Evolutionary conservation across 2,329 filamentous ascomycete genomes (phyloP), one percentile per base, ranked within the genome.

Genomic region (Phaeosphaeria sp.): DNA sequence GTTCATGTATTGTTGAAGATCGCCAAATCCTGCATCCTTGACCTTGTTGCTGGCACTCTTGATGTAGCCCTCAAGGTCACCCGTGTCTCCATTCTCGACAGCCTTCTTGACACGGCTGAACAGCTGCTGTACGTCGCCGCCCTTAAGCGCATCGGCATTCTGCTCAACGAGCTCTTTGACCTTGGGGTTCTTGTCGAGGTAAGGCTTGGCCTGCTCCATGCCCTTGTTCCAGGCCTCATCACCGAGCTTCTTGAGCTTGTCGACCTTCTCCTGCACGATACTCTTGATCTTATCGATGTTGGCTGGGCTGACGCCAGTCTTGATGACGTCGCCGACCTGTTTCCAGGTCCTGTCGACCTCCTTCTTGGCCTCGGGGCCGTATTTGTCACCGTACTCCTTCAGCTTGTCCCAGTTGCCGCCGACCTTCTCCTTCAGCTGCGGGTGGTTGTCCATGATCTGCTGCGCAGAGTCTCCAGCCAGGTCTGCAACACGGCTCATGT

Each of bases 341-440:
- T 83, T 73, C 85, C 89, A 92, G 1, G 89, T 90, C 76, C 89
- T 82, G 54, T 92, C 88, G 5, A 90, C 84, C 74, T 91, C 84
- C 82, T 92, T 88, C 84, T 92, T 91, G 0, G 89, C 90, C 71
- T 92, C 88, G 0, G 90, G 90, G 0, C 90, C 90, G 67, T 90
- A 89, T 58, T 87, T 81, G 15, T 91, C 85, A 23, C 87, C 87
- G 75, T 91, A 83, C 64, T 87, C 76, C 82, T 91, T 90, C 50
- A 93, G 79, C 72, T 90, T 84, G 50, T 90, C 85, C 46, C 90
- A 77, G 65, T 85, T 87, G 11, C 85, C 87, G 15, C 90, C 90
- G 9, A 92, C 77, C 78, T 90, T 89, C 71, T 92, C 84, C 81
- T 91, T 91, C 20, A 91, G 69, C 65, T 89, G 76, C 0, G 90